These are phyloP conservation scores for Gossypium stocksii DNA, from an alignment of 345 rosid genomes.

Conservation along the genomic window DNA sequence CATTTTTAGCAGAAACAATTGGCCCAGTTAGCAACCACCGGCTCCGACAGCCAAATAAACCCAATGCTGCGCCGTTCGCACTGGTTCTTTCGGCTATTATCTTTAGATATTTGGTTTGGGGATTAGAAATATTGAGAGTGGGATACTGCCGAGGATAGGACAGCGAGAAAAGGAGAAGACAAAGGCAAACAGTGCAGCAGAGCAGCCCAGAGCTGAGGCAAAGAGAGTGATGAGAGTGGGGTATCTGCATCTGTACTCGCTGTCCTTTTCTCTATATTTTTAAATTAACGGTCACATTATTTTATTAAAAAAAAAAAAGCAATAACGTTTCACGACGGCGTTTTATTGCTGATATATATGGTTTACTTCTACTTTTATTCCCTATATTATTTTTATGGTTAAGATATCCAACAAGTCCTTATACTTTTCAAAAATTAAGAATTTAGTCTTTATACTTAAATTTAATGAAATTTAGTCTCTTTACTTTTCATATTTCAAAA, in stretches of 20 bases:
- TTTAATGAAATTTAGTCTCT: too few species aligned
- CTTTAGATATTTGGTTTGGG: background rate
- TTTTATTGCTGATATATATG: conserved; percentile 2
- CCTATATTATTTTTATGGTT: too few species aligned
- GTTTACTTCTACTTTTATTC: too few species aligned
- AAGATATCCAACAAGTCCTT: too few species aligned
- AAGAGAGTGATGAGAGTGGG: conserved; percentile 23
- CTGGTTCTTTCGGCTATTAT: background rate
- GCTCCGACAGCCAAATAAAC: background rate
- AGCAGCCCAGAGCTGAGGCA: background rate
- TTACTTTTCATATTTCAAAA: fast-evolving
- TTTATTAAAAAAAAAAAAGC: conserved; percentile 16
- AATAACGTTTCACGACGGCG: conserved; percentile 42
- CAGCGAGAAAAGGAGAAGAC: background rate
- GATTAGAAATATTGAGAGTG: background rate
- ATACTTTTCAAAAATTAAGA: too few species aligned
- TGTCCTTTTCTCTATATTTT: conserved; percentile 17
- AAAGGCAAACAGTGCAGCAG: background rate
- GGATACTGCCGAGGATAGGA: conserved; percentile 9
- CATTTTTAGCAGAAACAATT: conserved; percentile 29
- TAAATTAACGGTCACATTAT: conserved; percentile 66
- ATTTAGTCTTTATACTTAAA: too few species aligned
- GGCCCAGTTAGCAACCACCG: background rate
- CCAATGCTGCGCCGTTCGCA: background rate
- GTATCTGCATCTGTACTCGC: conserved; percentile 29